Conservation (phyloP, 1,139 yeast species). For the Nakaseomyces delphensis region DNA sequence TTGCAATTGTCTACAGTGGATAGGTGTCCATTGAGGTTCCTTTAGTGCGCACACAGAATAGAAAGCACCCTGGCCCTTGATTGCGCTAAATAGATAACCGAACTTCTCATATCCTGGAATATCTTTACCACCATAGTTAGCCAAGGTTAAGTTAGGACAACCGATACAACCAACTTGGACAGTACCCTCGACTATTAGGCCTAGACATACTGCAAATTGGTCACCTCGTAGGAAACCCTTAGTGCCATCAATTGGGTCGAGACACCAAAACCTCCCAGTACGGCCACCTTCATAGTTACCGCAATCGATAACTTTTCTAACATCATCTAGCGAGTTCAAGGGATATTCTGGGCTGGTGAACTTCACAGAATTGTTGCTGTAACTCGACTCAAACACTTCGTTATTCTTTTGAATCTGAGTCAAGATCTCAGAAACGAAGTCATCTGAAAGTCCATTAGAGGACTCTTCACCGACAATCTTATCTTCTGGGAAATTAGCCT, state of each 20-base stretch:
- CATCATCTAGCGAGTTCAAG: constrained; percentile 36
- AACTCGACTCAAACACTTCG: constrained; percentile 12
- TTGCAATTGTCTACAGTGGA: constrained; percentile 34
- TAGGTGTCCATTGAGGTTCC: constrained; percentile 28
- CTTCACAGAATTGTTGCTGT: constrained; percentile 28
- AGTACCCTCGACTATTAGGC: constrained; percentile 74
- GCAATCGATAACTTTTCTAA: constrained; percentile 61
- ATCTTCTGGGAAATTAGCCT: constrained; percentile 70
- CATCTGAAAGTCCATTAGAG: constrained; percentile 50
- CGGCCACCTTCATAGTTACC: constrained; percentile 75
- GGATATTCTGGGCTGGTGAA: constrained; percentile 34
- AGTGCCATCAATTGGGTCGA: constrained; percentile 98
- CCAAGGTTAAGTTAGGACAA: constrained; percentile 65
- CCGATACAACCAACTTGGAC: constrained; percentile 91
- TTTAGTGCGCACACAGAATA: constrained; percentile 41
- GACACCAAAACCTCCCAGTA: constrained; percentile 85
- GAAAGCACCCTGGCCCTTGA: constrained; percentile 64
- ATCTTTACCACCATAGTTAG: constrained; percentile 29
- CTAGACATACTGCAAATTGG: constrained; percentile 93
- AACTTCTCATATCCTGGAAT: constrained; percentile 17
- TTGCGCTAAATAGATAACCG: constrained; percentile 53
- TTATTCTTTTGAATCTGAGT: constrained; percentile 42
- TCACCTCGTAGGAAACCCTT: constrained; percentile 94
- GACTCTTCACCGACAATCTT: constrained; percentile 93
- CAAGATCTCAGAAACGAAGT: constrained; percentile 43